These are phyloP conservation scores for Camellia sinensis DNA, from an alignment of 148 eudicot species.

Conservation along the genomic window DNA sequence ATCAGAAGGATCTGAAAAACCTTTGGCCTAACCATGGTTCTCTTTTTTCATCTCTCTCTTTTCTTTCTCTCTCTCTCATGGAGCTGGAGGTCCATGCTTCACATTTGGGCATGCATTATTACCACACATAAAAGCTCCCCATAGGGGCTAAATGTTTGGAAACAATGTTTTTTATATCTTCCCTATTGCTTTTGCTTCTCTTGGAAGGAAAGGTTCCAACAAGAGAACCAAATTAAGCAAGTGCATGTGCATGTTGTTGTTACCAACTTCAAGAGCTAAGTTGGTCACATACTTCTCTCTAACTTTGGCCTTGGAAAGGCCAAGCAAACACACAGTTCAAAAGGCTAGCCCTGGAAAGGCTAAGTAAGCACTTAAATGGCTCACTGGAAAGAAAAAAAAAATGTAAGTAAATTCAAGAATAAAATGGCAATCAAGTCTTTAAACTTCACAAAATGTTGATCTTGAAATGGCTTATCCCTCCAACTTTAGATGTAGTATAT, in stretches of 20 bases:
- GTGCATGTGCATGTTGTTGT: slow-evolving; percentile 40
- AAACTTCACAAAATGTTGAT: slow-evolving; percentile 21
- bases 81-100: slow-evolving; percentile 31
- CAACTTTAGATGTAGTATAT: slow-evolving; percentile 19
- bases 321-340: slow-evolving; percentile 9
- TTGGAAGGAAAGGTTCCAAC: slow-evolving; percentile 44
- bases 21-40: slow-evolving; percentile 77
- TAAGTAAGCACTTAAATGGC: slow-evolving; percentile 15
- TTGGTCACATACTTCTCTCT: slow-evolving; percentile 23
- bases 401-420: slow-evolving; percentile 21
- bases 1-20: slow-evolving; percentile 28
- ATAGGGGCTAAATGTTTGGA: slow-evolving; percentile 44
- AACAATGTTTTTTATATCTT: slow-evolving; percentile 6
- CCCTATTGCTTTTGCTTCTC: slow-evolving; percentile 34
- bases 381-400: slow-evolving; percentile 13
- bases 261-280: slow-evolving; percentile 25
- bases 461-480: slow-evolving; percentile 22
- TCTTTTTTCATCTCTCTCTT: slow-evolving; percentile 30
- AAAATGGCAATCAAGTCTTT: slow-evolving; percentile 12
- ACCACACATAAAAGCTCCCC: slow-evolving; percentile 44
- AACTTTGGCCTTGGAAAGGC: slow-evolving; percentile 31
- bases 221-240: slow-evolving; percentile 27
- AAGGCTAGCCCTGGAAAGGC: slow-evolving; percentile 19
- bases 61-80: slow-evolving; percentile 23
- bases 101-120: slow-evolving; percentile 25